Percentiles rank a stretch among this genome's conserved stretches.
Conservation (phyloP, 805 yeast species). For the Metschnikowia koreensis region DNA sequence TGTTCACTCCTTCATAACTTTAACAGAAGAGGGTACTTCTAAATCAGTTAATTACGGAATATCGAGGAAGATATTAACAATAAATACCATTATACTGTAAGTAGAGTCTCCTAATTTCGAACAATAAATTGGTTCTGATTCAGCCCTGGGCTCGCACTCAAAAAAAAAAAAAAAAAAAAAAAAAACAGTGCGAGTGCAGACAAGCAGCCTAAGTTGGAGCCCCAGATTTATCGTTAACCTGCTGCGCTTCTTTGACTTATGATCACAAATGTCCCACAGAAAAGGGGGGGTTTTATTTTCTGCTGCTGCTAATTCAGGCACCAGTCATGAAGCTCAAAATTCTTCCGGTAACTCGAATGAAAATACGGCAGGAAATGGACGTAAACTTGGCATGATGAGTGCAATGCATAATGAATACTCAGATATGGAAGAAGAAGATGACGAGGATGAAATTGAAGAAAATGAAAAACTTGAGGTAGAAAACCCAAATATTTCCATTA, state of each 20-base stretch:
- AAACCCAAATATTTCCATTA: too few species aligned
- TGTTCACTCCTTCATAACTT: too few species aligned
- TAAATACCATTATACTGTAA: too few species aligned
- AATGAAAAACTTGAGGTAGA: background rate
- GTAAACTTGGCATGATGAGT: slow-evolving; percentile 4
- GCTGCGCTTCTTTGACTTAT: background rate
- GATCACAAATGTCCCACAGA: background rate
- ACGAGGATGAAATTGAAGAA: background rate
- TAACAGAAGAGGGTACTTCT: too few species aligned
- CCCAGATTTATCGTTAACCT: background rate
- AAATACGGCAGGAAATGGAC: background rate
- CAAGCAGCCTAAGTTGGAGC: background rate
- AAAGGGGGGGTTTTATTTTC: slow-evolving; percentile 4
- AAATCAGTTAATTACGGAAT: too few species aligned
- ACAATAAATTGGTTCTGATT: too few species aligned
- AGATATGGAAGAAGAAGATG: slow-evolving; percentile 15
- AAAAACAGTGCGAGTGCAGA: background rate
- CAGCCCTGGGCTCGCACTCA: background rate
- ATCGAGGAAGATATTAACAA: too few species aligned
- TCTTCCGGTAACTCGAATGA: background rate
- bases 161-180: too few species aligned
- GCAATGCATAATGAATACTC: slow-evolving; percentile 11
- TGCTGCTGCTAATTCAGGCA: background rate
- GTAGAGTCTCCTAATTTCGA: background rate
- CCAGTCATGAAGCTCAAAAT: background rate